Base-by-base conservation (phyloP, 768 basidiomycete species). In the Leccinum ochraceum region DNA sequence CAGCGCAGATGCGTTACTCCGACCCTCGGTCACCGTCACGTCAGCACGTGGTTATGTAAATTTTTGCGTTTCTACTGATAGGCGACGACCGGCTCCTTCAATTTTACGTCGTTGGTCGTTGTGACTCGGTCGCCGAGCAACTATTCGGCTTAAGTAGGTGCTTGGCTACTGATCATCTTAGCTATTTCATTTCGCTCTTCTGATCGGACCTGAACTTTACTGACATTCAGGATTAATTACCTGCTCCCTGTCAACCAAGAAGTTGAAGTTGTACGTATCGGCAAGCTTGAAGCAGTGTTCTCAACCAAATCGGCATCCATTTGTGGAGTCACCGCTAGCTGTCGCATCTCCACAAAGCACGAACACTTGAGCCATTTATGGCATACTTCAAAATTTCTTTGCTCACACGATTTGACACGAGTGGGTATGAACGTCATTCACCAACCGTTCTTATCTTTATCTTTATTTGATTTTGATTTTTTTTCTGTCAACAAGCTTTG, bases 1-100 rank as follows among this genome's bases (percentile, higher is more conserved):
- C 26, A 26, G 26, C 26, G 49, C 13, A 13, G 39, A 17, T 16
- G 14, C 39, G 13, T 7, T 54, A 44, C 39, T 26, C 52, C 26
- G 61, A 62, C 60, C 44, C 49, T 61, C 54, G 28, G 62, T 57
- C 54, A 53, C 52, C 61, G 16, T 56, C 63, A 64, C 57, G 62
- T 50, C 48, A 62, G 10, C 39, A 49, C 28, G 28, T 50, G 46
- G 30, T 42, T 36, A 30, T 30, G 30, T 30, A 30, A 36, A 36
- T 13, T 36, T 36, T 36, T 13, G 34, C 34, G 13, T 36, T 36
- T 36, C 30, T 30, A 13, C 34, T 36, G 34, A 36, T 36, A 36
- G 34, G 34, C 34, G 34, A 36, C 13, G 17, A 52, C 34, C 8
- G 20, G 30, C 53, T 53, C 32, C 53, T 28, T 34, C 20, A 36